Percentiles rank a stretch among this genome's conserved stretches.
Evolutionary conservation across 805 yeast species (phyloP).

Genomic region (Zygotorulaspora danielsina): DNA sequence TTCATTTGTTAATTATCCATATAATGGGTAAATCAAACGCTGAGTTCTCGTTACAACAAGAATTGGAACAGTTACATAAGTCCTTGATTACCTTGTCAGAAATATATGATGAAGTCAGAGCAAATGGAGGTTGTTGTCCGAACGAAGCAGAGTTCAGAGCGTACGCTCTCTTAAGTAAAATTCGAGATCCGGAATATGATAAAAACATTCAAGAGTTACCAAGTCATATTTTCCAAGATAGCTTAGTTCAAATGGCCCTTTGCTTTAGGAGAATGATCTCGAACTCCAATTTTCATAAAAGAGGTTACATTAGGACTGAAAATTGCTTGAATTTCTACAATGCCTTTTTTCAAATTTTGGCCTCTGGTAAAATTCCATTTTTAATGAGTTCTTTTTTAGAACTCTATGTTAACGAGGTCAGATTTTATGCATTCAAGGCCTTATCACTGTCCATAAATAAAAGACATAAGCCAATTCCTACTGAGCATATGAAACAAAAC

Average conservation of each 20-base stretch:
- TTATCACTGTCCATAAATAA: slow-evolving; percentile 65
- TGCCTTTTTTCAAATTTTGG: slow-evolving; percentile 57
- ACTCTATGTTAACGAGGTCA: slow-evolving; percentile 70
- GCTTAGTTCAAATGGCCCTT: slow-evolving; percentile 64
- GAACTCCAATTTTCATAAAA: slow-evolving; percentile 54
- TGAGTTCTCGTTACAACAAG: slow-evolving; percentile 92
- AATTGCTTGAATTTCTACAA: slow-evolving; percentile 59
- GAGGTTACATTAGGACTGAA: slow-evolving; percentile 49
- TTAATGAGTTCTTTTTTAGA: slow-evolving; percentile 72
- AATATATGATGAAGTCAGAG: slow-evolving; percentile 75
- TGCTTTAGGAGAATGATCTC: slow-evolving; percentile 62
- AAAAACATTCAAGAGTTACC: slow-evolving; percentile 71
- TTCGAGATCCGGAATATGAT: slow-evolving; percentile 81
- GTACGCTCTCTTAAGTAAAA: slow-evolving; percentile 72
- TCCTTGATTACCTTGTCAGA: slow-evolving; percentile 84
- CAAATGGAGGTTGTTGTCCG: slow-evolving; percentile 62
- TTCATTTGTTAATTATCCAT: slow-evolving; percentile 78
- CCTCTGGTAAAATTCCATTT: slow-evolving; percentile 53
- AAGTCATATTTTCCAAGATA: slow-evolving; percentile 45
- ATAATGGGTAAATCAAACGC: slow-evolving; percentile 69
- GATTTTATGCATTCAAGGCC: slow-evolving; percentile 68
- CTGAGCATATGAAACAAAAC: slow-evolving; percentile 42
- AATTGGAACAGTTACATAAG: slow-evolving; percentile 88
- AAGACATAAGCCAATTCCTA: slow-evolving; percentile 62
- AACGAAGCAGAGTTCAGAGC: slow-evolving; percentile 94